phyloP scores from a whole-genome alignment of 352 stramenopile species.

The Blastocystis sp. region DNA sequence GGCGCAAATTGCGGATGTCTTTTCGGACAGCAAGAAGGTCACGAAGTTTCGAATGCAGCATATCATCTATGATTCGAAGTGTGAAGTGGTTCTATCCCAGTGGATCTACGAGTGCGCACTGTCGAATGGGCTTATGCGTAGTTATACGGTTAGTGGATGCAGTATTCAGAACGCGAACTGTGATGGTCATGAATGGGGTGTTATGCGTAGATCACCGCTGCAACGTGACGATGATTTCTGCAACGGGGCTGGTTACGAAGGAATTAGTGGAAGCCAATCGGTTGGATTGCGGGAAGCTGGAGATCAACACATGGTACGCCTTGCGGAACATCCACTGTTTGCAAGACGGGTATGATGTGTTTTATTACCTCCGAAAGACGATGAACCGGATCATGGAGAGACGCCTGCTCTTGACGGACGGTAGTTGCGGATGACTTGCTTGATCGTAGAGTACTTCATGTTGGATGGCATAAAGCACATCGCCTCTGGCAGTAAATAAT shows the following conservation, averaged over 20 bases:
- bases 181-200: neutral
- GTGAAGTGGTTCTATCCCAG: neutral
- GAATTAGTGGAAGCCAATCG: neutral
- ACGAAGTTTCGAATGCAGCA: neutral
- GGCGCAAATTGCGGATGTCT: constrained; percentile 15
- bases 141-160: constrained; percentile 36
- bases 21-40: neutral
- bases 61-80: neutral
- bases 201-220: neutral
- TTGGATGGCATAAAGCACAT: constrained; percentile 17
- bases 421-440: neutral
- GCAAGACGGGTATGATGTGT: neutral
- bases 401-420: neutral
- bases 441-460: constrained; percentile 10
- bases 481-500: neutral
- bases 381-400: neutral
- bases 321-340: constrained; percentile 2
- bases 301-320: neutral
- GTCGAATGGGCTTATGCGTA: neutral
- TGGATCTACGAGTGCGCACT: neutral
- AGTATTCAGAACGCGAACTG: neutral
- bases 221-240: constrained; percentile 35
- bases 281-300: neutral
- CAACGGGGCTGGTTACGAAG: neutral
- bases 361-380: constrained; percentile 1